A percentile compares a stretch with the other conserved stretches of the same genome.
phyloP scores from a whole-genome alignment of 495 filamentous ascomycete genomes.

The Penicillium cataractarum region DNA sequence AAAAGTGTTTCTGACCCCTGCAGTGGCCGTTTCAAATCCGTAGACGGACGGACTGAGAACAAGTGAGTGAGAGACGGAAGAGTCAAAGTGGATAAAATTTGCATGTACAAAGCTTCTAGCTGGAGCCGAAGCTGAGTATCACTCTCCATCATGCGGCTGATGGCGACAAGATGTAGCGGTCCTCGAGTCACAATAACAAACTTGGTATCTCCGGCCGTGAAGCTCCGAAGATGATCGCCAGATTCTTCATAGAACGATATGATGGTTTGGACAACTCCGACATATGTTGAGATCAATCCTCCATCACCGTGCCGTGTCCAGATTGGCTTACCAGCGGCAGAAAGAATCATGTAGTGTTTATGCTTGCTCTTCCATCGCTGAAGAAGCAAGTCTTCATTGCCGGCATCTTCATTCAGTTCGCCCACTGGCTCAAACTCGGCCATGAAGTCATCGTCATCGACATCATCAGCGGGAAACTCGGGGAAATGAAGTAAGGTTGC shows the following conservation, averaged over 20 bases:
- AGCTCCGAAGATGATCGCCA: conserved; percentile 73
- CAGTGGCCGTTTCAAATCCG: conserved; percentile 88
- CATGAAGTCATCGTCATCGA: conserved; percentile 62
- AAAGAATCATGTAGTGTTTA: conserved; percentile 96
- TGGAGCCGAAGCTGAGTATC: conserved; percentile 84
- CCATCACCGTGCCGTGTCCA: conserved; percentile 94
- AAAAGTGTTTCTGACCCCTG: conserved; percentile 92
- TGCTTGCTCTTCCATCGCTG: conserved; percentile 80
- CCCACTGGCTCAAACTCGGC: conserved; percentile 80
- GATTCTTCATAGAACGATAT: conserved; percentile 92
- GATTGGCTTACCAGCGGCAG: conserved; percentile 96
- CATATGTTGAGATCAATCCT: conserved; percentile 83
- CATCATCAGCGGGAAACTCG: conserved; percentile 57
- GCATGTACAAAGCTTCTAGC: conserved; percentile 94
- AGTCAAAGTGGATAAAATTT: conserved; percentile 93
- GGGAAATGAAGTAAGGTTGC: conserved; percentile 48
- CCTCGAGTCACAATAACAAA: conserved; percentile 85
- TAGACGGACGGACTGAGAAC: conserved; percentile 87
- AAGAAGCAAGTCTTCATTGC: conserved; percentile 73
- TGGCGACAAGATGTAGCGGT: conserved; percentile 89
- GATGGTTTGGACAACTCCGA: conserved; percentile 96
- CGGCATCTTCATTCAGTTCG: conserved; percentile 59
- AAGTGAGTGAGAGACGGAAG: conserved; percentile 85
- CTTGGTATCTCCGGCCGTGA: conserved; percentile 78
- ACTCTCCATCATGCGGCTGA: conserved; percentile 88